Conservation (phyloP, 2,329 filamentous ascomycete species). For the Akanthomyces muscarius region DNA sequence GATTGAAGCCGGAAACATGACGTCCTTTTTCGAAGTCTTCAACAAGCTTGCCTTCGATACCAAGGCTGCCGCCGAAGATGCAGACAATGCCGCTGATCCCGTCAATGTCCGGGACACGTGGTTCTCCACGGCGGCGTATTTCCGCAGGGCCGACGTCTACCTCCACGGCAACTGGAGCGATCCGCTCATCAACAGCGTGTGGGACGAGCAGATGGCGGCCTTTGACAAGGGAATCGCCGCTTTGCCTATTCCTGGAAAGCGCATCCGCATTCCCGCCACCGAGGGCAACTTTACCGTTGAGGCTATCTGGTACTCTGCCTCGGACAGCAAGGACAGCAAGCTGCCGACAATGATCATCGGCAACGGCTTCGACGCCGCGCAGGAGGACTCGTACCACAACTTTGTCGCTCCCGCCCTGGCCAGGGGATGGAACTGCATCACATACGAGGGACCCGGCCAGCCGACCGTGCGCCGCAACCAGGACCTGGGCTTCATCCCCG, state of each 20-base stretch:
- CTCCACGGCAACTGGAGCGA: background rate
- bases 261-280: no score
- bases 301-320: no score
- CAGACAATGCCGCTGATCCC: no score
- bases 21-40: no score
- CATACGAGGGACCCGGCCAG: constrained; percentile 46
- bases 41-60: no score
- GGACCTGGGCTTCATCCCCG: constrained; percentile 38
- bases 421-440: constrained; percentile 40
- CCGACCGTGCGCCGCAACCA: constrained; percentile 38
- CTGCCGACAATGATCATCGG: constrained; percentile 32
- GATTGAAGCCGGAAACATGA: no score
- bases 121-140: background rate
- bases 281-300: no score
- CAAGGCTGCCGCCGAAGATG: no score
- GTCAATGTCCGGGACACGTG: no score
- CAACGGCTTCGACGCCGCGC: constrained; percentile 38
- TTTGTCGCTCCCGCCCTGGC: constrained; percentile 30
- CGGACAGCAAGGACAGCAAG: no score
- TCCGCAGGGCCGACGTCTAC: background rate
- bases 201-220: background rate
- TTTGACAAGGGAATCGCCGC: no score
- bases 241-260: no score
- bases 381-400: constrained; percentile 39
- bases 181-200: background rate